phyloP scores from a whole-genome alignment of 2,329 filamentous ascomycete species.

The Conoideocrella luteorostrata region DNA sequence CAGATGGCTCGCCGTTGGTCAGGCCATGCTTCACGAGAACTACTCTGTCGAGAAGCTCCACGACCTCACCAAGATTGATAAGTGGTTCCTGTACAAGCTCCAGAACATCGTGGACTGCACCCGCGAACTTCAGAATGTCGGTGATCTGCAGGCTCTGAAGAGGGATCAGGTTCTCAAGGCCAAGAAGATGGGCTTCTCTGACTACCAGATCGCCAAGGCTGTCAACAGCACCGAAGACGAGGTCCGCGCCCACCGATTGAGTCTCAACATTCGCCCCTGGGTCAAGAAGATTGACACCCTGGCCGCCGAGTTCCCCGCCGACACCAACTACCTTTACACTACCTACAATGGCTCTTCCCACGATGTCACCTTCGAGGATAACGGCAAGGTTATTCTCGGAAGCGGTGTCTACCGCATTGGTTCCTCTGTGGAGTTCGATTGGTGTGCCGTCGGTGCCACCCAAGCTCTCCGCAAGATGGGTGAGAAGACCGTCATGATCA shows the following conservation, averaged over 20 bases:
- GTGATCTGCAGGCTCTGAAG: slow-evolving; percentile 76
- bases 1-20: slow-evolving; percentile 93
- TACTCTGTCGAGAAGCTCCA: slow-evolving; percentile 91
- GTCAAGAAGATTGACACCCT: slow-evolving; percentile 99
- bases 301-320: slow-evolving; percentile 90
- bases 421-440: slow-evolving; percentile 96
- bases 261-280: slow-evolving; percentile 86
- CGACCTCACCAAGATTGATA: slow-evolving; percentile 96
- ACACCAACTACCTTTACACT: slow-evolving; percentile 95
- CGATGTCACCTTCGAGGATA: slow-evolving; percentile 89
- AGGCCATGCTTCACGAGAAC: slow-evolving; percentile 95
- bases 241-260: slow-evolving; percentile 76
- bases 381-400: slow-evolving; percentile 82
- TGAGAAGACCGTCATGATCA: slow-evolving; percentile 98
- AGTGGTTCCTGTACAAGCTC: slow-evolving; percentile 98
- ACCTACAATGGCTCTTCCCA: slow-evolving; percentile 95
- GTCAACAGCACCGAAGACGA: slow-evolving; percentile 84
- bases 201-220: slow-evolving; percentile 85
- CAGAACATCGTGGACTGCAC: slow-evolving; percentile 94
- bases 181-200: slow-evolving; percentile 97
- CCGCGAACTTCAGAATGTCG: slow-evolving; percentile 75
- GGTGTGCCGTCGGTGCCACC: slow-evolving; percentile 91
- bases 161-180: slow-evolving; percentile 83
- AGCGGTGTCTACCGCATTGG: slow-evolving; percentile 97
- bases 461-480: slow-evolving; percentile 77